Evolutionary conservation across 1,284 basidiomycete species (phyloP).

Genomic region (Ustilago esculenta): DNA sequence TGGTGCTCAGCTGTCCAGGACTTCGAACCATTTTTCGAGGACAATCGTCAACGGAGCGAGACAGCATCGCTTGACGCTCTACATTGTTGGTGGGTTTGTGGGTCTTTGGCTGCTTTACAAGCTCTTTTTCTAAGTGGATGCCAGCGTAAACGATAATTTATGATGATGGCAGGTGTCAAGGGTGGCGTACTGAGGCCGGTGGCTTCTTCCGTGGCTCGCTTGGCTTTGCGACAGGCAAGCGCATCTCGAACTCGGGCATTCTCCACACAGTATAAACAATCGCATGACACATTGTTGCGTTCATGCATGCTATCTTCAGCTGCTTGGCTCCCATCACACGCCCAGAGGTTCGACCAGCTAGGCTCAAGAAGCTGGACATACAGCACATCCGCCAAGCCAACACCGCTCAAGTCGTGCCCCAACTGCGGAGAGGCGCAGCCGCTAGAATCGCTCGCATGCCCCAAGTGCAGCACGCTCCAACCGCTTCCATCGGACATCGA

Average conservation of each 20-base stretch:
- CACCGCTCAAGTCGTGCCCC: slow-evolving; percentile 38
- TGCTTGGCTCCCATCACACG: not conserved
- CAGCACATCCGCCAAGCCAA: slow-evolving; percentile 8
- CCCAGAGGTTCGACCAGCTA: not conserved
- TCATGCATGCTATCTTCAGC: not conserved
- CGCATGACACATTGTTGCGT: not conserved
- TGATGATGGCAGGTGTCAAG: slow-evolving; percentile 1
- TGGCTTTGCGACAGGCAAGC: not conserved
- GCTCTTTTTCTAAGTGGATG: slow-evolving; percentile 32
- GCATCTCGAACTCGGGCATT: not conserved
- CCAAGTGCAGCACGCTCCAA: slow-evolving; percentile 51
- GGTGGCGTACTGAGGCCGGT: not conserved
- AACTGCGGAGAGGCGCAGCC: slow-evolving; percentile 38
- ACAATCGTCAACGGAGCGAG: slow-evolving; percentile 47
- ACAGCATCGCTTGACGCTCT: slow-evolving; percentile 49
- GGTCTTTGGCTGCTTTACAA: slow-evolving; percentile 55
- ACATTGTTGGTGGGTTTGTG: slow-evolving; percentile 52
- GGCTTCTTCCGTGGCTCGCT: not conserved
- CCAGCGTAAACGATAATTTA: too few relatives aligned
- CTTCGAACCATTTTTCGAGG: slow-evolving; percentile 47
- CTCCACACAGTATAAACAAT: not conserved
- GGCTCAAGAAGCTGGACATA: not conserved
- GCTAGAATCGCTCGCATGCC: slow-evolving; percentile 45
- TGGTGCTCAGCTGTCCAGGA: slow-evolving; percentile 33
- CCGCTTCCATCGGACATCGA: slow-evolving; percentile 52